These are phyloP conservation scores for Tolypocladium cylindrosporum DNA, from an alignment of 2,329 filamentous ascomycete genomes.

Conservation along the genomic window DNA sequence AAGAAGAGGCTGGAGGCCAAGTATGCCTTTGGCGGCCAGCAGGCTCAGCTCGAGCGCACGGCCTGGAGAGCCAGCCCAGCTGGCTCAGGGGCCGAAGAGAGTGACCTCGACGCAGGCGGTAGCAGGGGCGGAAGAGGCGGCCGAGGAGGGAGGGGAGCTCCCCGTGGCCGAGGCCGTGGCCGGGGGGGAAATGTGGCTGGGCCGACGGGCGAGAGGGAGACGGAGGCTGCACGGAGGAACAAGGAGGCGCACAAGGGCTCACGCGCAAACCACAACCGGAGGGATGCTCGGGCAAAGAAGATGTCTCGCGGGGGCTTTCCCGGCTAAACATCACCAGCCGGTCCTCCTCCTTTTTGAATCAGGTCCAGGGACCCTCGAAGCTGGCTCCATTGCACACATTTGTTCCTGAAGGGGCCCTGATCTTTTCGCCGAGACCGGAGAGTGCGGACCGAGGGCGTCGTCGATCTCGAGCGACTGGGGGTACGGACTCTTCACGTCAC, in stretches of 20 bases:
- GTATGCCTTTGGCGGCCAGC: constrained; percentile 56
- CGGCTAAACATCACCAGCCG: constrained; percentile 14
- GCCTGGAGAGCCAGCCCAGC: constrained; percentile 49
- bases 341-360: neutral
- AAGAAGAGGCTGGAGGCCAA: constrained; percentile 61
- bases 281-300: constrained; percentile 58
- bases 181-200: constrained; percentile 54
- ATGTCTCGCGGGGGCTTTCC: constrained; percentile 44
- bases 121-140: constrained; percentile 33
- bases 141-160: constrained; percentile 10
- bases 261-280: constrained; percentile 76
- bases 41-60: constrained; percentile 54
- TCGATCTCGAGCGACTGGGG: constrained; percentile 24
- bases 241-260: constrained; percentile 80
- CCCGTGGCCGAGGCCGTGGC: constrained; percentile 40
- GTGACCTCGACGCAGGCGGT: constrained; percentile 36
- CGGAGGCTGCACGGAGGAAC: constrained; percentile 57
- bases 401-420: neutral
- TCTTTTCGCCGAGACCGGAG: neutral
- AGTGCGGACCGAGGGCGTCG: constrained; percentile 8
- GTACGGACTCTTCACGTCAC: constrained; percentile 27
- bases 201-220: constrained; percentile 57
- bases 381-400: neutral
- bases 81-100: constrained; percentile 47
- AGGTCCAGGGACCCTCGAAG: neutral